phyloP scores from a whole-genome alignment of 2,329 filamentous ascomycete genomes.

The Calonectria fujianensis region DNA sequence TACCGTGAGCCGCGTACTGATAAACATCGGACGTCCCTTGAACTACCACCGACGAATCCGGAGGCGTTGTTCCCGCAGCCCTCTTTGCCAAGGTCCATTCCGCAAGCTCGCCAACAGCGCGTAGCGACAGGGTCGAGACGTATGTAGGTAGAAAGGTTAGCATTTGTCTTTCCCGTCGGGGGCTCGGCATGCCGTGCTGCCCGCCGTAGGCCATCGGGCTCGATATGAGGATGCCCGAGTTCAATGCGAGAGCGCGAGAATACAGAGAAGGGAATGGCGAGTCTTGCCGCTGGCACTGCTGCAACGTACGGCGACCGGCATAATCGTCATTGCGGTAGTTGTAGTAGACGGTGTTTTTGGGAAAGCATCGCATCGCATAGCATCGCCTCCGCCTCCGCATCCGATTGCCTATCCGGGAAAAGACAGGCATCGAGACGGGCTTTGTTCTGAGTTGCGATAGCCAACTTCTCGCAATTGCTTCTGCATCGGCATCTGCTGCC shows the following conservation, averaged over 20 bases:
- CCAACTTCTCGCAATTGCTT: conserved; percentile 13
- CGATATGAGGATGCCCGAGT: not conserved
- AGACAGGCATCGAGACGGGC: conserved; percentile 3
- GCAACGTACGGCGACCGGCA: not conserved
- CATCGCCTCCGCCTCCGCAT: conserved; percentile 17
- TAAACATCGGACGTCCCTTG: conserved; percentile 29
- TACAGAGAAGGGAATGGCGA: not conserved
- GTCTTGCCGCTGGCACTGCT: not conserved
- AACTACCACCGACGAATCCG: conserved; percentile 29
- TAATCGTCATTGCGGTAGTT: not conserved
- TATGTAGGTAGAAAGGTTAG: conserved; percentile 24
- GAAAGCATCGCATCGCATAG: conserved; percentile 11
- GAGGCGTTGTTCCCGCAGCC: conserved; percentile 16
- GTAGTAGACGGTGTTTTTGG: not conserved
- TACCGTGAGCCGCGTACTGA: conserved; percentile 25
- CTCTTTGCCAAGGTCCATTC: conserved; percentile 25
- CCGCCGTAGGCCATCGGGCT: not conserved
- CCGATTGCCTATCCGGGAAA: conserved; percentile 14
- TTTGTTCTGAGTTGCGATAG: conserved; percentile 7
- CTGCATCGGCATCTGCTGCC: conserved; percentile 18
- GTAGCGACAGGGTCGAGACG: conserved; percentile 18
- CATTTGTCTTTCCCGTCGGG: conserved; percentile 6
- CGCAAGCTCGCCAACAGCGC: conserved; percentile 12
- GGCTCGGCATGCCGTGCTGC: not conserved
- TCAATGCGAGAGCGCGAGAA: not conserved